phyloP scores from a whole-genome alignment of 2,329 filamentous ascomycete species.

The Penicillium thymicola region DNA sequence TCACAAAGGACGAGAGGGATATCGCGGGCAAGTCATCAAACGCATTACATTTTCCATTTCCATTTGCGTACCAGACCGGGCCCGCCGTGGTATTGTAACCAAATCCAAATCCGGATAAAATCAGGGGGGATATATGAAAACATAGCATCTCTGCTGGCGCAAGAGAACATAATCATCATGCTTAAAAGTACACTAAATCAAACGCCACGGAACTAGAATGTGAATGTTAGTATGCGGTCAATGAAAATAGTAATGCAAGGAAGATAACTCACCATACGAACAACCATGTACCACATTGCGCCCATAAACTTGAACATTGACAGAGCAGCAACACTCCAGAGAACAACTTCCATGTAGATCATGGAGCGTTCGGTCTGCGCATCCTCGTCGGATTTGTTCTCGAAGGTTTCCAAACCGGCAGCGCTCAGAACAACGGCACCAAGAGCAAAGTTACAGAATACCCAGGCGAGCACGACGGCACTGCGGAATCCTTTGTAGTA shows the following conservation, averaged over 20 bases:
- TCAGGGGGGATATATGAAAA: slow-evolving; percentile 21
- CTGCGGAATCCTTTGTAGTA: slow-evolving; percentile 97
- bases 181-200: slow-evolving; percentile 25
- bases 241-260: not conserved
- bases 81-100: slow-evolving; percentile 28
- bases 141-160: slow-evolving; percentile 12
- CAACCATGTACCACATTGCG: slow-evolving; percentile 87
- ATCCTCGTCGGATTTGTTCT: slow-evolving; percentile 31
- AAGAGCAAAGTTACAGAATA: slow-evolving; percentile 91
- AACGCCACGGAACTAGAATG: slow-evolving; percentile 51
- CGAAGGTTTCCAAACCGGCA: slow-evolving; percentile 72
- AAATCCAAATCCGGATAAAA: slow-evolving; percentile 15
- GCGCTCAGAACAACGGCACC: slow-evolving; percentile 81
- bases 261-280: slow-evolving; percentile 68
- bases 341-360: slow-evolving; percentile 80
- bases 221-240: slow-evolving; percentile 25
- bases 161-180: slow-evolving; percentile 14
- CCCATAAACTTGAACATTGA: slow-evolving; percentile 85
- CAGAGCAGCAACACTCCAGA: slow-evolving; percentile 84
- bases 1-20: slow-evolving; percentile 3
- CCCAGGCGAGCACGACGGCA: slow-evolving; percentile 89
- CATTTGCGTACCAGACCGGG: slow-evolving; percentile 23
- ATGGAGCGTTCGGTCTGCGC: slow-evolving; percentile 60
- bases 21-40: slow-evolving; percentile 21
- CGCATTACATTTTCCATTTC: slow-evolving; percentile 21